Conservation (phyloP, 192 early-diverging fungal genomes). For the Phlyctochytrium arcticum region DNA sequence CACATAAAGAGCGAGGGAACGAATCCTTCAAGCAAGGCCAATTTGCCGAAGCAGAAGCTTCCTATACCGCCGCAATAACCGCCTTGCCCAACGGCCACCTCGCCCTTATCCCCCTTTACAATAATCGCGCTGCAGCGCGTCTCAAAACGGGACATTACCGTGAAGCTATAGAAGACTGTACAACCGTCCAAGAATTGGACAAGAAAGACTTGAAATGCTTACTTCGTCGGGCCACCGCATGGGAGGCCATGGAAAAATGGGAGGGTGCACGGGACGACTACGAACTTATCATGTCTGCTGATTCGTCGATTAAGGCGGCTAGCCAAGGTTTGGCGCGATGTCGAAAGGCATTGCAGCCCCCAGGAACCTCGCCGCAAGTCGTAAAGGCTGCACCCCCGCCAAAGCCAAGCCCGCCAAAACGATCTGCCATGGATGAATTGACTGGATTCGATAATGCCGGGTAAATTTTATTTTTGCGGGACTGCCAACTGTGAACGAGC, state of each 20-base stretch:
- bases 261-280: conserved; percentile 56
- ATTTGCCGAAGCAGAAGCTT: conserved; percentile 71
- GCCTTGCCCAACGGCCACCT: conserved; percentile 60
- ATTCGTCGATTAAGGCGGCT: conserved; percentile 33
- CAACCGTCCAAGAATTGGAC: conserved; percentile 35
- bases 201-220: conserved; percentile 73
- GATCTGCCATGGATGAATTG: neutral
- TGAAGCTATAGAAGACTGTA: conserved; percentile 68
- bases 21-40: conserved; percentile 85
- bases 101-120: conserved; percentile 61
- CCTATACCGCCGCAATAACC: conserved; percentile 66
- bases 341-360: conserved; percentile 38
- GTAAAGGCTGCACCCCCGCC: neutral
- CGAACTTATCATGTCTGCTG: conserved; percentile 30
- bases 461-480: too few species aligned
- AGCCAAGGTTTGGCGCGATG: conserved; percentile 54
- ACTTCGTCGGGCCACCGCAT: conserved; percentile 71
- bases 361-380: neutral
- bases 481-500: too few species aligned
- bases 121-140: conserved; percentile 79
- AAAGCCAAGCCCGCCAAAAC: neutral
- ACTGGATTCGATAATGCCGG: neutral
- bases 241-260: conserved; percentile 81
- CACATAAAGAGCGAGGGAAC: conserved; percentile 62
- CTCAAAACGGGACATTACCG: conserved; percentile 82